Evolutionary conservation across 2,329 filamentous ascomycete genomes (phyloP), one percentile per base, ranked within the genome.

Genomic region (Tolypocladium guangdongense): DNA sequence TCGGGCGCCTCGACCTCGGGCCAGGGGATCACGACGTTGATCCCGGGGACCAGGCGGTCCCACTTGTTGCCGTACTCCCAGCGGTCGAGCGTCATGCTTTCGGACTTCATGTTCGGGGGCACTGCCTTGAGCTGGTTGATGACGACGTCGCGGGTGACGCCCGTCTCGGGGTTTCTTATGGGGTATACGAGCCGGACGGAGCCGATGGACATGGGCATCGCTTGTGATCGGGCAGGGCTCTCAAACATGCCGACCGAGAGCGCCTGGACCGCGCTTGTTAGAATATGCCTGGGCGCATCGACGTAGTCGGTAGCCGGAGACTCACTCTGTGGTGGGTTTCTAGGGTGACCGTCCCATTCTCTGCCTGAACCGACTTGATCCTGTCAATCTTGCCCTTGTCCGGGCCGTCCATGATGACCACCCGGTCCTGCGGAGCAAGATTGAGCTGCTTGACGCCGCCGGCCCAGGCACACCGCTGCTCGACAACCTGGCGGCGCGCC

Each of bases 371-470:
- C 1, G 73, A 67, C 55, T 67, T 68, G 46, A 97, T 81, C n/a
- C 74, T 73, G 50, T 88, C 88, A 69, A 99, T 93, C 73, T 86
- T 88, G 63, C 90, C 90, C 73, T 84, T 87, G 63, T 93, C 87
- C 37, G 78, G 79, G 10, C 92, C 91, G 56, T 86, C 82, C 52
- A 90, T 72, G 55, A 97, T 73, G 52, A 92, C 88, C 35, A 96
- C 90, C 55, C 93, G 81, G 70, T 97, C 93, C 7, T 84, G 83
- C 4, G 71, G 64, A 27, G 77, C 79, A 55, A 91, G 73, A 59
- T 83, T 86, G 56, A 88, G 74, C 67, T 78, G 77, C 59, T 74
- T 73, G 35, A 69, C 59, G 37, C 75, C 76, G 46, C 80, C 78
- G n/a, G 77, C 77, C 80, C 80, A 83, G 33, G 69, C 74, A 57